These are phyloP conservation scores for Yamadazyma atmosphaerica DNA, from an alignment of 1,139 yeast genomes.

Conservation along the genomic window DNA sequence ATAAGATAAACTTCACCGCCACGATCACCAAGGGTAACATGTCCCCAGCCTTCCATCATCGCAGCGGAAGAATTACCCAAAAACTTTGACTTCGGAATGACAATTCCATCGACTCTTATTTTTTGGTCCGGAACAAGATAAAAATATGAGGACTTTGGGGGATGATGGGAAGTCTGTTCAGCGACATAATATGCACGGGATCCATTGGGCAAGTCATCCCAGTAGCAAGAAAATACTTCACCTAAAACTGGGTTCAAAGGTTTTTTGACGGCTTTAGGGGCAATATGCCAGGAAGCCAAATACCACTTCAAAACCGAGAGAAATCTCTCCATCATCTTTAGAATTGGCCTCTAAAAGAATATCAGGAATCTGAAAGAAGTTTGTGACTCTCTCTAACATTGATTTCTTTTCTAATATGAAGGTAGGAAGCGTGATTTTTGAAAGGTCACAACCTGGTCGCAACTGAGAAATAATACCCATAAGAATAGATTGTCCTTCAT, in stretches of 20 bases:
- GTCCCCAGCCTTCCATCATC: constrained; percentile 90
- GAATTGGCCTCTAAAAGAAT: constrained; percentile 68
- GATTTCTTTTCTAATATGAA: constrained; percentile 92
- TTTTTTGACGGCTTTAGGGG: constrained; percentile 97
- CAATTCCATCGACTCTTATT: constrained; percentile 85
- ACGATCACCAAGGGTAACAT: constrained; percentile 67
- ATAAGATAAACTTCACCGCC: constrained; percentile 66
- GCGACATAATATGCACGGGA: constrained; percentile 77
- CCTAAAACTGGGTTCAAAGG: constrained; percentile 95
- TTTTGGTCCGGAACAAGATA: constrained; percentile 78
- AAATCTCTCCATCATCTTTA: constrained; percentile 65
- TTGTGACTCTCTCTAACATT: constrained; percentile 93
- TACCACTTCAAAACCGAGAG: constrained; percentile 81
- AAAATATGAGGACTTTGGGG: constrained; percentile 95
- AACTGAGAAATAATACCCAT: constrained; percentile 86
- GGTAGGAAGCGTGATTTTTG: constrained; percentile 91
- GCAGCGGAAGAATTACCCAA: constrained; percentile 97
- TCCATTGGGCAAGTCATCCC: constrained; percentile 77
- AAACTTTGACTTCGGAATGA: constrained; percentile 83
- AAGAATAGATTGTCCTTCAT: constrained; percentile 82
- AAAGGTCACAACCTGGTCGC: constrained; percentile 88
- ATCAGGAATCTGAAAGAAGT: constrained; percentile 81
- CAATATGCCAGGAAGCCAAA: constrained; percentile 94
- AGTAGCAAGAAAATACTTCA: constrained; percentile 84
- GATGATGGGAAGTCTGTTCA: constrained; percentile 97